These are phyloP conservation scores for Aspergillus steynii DNA, from an alignment of 495 filamentous ascomycete genomes.

Conservation along the genomic window DNA sequence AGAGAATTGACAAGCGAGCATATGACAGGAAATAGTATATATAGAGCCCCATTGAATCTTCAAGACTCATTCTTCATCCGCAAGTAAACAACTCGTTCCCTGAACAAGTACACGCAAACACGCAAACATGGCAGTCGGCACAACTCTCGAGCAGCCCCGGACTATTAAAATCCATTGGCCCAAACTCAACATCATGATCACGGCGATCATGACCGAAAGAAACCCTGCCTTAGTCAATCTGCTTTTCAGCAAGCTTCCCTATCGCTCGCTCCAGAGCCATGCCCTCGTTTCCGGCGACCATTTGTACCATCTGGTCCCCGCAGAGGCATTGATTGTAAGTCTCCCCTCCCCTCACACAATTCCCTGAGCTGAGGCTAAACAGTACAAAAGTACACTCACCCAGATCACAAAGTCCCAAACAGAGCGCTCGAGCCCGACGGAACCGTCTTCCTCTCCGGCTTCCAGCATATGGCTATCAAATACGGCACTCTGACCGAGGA, in stretches of 20 bases:
- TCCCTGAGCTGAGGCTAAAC: background rate
- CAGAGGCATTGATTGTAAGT: constrained; percentile 13
- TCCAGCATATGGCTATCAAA: constrained; percentile 20
- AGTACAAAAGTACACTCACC: constrained; percentile 10
- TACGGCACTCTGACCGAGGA: constrained; percentile 17
- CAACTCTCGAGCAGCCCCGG: background rate
- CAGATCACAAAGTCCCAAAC: constrained; percentile 9
- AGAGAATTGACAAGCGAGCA: no score
- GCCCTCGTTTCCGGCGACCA: constrained; percentile 14
- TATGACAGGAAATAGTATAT: background rate
- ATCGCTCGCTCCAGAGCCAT: constrained; percentile 17
- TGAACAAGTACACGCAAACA: background rate
- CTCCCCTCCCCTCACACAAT: background rate
- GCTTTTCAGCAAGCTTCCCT: constrained; percentile 10
- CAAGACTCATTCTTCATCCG: background rate
- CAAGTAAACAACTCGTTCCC: background rate
- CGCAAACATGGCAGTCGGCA: background rate
- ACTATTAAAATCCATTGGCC: background rate
- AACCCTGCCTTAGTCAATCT: constrained; percentile 2
- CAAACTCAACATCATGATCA: background rate
- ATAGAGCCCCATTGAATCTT: background rate
- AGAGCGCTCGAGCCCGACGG: constrained; percentile 15
- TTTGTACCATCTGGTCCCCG: constrained; percentile 15
- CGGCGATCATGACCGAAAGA: background rate
- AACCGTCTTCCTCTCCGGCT: constrained; percentile 15